A percentile compares a stretch with the other conserved stretches of the same genome.
These are phyloP conservation scores for Daldinia sp. DNA, from an alignment of 2,329 filamentous ascomycete species.

Conservation along the genomic window DNA sequence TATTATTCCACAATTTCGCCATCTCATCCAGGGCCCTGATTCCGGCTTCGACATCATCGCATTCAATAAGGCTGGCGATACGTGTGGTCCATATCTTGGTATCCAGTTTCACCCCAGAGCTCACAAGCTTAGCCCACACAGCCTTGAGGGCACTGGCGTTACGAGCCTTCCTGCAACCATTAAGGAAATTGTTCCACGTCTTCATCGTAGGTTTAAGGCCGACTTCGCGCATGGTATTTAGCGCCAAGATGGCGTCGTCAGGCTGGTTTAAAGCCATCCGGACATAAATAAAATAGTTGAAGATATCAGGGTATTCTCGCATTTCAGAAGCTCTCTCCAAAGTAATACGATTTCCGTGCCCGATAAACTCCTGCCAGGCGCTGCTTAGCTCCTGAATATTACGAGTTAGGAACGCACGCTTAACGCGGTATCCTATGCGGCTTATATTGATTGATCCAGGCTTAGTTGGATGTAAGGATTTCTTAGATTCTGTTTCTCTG, in stretches of 20 bases:
- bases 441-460: slow-evolving; percentile 13
- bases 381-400: slow-evolving; percentile 43
- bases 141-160: slow-evolving; percentile 71
- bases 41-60: slow-evolving; percentile 66
- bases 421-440: slow-evolving; percentile 37
- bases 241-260: slow-evolving; percentile 46
- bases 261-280: slow-evolving; percentile 48
- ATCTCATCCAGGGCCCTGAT: slow-evolving; percentile 75
- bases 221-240: slow-evolving; percentile 51
- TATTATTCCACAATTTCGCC: slow-evolving; percentile 68
- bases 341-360: slow-evolving; percentile 31
- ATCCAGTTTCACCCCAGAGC: slow-evolving; percentile 71
- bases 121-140: slow-evolving; percentile 75
- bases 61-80: slow-evolving; percentile 73
- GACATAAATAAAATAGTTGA: slow-evolving; percentile 49
- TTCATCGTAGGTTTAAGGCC: slow-evolving; percentile 69
- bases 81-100: slow-evolving; percentile 75
- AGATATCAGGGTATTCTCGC: slow-evolving; percentile 41
- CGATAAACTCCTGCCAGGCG: slow-evolving; percentile 47
- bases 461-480: not conserved
- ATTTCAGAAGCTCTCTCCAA: slow-evolving; percentile 41
- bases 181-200: slow-evolving; percentile 80
- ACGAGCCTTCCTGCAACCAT: slow-evolving; percentile 72
- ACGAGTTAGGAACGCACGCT: slow-evolving; percentile 26
- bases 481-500: not conserved